Conservation (phyloP, 2,329 filamentous ascomycete genomes). For the Colletotrichum sp. region DNA sequence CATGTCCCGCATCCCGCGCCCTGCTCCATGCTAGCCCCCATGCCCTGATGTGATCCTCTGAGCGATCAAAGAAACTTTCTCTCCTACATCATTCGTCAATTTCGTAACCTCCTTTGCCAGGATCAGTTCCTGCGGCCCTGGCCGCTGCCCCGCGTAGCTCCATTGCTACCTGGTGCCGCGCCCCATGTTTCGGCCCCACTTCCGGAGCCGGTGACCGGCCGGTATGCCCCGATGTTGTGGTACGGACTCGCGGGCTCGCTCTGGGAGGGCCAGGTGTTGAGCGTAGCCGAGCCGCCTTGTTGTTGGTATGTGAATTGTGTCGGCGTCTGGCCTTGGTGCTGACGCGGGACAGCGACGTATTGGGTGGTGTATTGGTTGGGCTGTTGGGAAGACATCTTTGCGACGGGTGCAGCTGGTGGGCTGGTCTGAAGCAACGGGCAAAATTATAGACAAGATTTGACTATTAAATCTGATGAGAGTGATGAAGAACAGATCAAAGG, state of each 20-base stretch:
- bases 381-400: background rate
- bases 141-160: slow-evolving; percentile 2
- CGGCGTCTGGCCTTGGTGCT: background rate
- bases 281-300: background rate
- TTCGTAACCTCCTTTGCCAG: background rate
- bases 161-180: background rate
- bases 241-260: background rate
- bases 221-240: background rate
- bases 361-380: background rate
- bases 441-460: background rate
- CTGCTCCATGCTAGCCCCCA: background rate
- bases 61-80: background rate
- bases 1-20: background rate
- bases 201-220: background rate
- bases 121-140: background rate
- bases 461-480: too few species aligned
- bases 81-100: background rate
- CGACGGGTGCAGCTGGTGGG: too few species aligned
- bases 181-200: background rate
- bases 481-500: too few species aligned
- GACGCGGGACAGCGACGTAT: background rate
- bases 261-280: slow-evolving; percentile 7
- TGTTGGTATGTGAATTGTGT: background rate
- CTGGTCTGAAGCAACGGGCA: background rate
- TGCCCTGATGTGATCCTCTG: background rate